Evolutionary conservation across 2,329 filamentous ascomycete genomes (phyloP), one percentile per base, ranked within the genome.

Genomic region (Calonectria ilicicola): DNA sequence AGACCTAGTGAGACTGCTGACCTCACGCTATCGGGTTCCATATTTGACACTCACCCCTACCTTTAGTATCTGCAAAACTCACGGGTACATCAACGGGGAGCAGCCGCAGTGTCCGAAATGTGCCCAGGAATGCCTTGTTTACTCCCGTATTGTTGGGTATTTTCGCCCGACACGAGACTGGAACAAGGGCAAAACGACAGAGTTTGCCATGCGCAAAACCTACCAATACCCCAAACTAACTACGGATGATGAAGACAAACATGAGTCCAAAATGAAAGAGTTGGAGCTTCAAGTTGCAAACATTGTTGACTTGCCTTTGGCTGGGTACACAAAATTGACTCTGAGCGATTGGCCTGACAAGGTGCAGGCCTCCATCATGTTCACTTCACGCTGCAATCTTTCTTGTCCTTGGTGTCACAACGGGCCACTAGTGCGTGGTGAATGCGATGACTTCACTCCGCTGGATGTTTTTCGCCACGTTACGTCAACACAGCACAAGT

Each of bases 321-420:
- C 77, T 0, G 76, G 77, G 0, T 77, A 76, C 17, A 76, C 76
- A 49, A 76, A 78, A 29, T 70, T 69, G 6, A 79, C 77, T 0
- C 32, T 79, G 1, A 79, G 73, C 3, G 77, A 79, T 27, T 79
- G 76, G 27, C 77, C 77, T 0, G 77, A 76, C 17, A 79, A 79
- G 53, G 67, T 69, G 32, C 77, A 79, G 21, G 75, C 77, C 0
- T 70, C 77, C 0, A 78, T 79, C 40, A 77, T 79, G 76, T 79
- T 79, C 2, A 79, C 77, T 0, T 79, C 77, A 1, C 71, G 76
- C 0, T 79, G 77, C 38, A 79, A 79, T 1, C 23, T 79, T 5
- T 71, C 76, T 1, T 79, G 77, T 5, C 76, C 77, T 0, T 79
- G 77, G 77, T 79, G 77, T 19, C 77, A 79, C 19, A 79, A 79